Conservation (phyloP, 768 basidiomycete genomes). For the Boletellus ananas region DNA sequence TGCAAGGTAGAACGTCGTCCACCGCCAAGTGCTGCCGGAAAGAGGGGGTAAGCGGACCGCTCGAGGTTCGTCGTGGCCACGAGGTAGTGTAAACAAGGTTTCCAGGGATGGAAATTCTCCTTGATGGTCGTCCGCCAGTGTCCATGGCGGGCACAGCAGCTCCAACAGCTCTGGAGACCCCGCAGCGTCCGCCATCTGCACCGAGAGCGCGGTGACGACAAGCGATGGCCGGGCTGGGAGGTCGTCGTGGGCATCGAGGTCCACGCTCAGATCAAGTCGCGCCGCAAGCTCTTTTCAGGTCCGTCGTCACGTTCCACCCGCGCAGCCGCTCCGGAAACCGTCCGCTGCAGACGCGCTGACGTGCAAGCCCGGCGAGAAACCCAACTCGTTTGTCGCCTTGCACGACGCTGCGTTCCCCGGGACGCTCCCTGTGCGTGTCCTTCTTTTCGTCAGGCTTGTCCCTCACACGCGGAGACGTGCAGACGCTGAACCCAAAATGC, state of each 20-base stretch:
- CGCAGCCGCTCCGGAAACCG: no score
- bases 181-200: neutral
- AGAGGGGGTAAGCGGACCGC: neutral
- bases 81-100: no score
- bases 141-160: slow-evolving; percentile 15
- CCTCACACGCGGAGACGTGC: neutral
- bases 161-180: slow-evolving; percentile 16
- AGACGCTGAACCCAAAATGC: slow-evolving; percentile 55
- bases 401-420: slow-evolving; percentile 94
- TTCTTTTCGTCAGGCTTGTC: neutral
- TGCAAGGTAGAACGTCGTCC: neutral
- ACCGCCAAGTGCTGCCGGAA: neutral
- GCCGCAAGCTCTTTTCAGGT: slow-evolving; percentile 86
- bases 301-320: slow-evolving; percentile 14
- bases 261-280: slow-evolving; percentile 89
- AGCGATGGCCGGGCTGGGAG: slow-evolving; percentile 81
- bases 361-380: slow-evolving; percentile 43
- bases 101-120: slow-evolving; percentile 14
- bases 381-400: slow-evolving; percentile 70
- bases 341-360: slow-evolving; percentile 37
- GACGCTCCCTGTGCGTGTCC: slow-evolving; percentile 71
- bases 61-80: neutral
- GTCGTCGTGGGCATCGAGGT: slow-evolving; percentile 93
- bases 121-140: slow-evolving; percentile 21
- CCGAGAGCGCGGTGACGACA: slow-evolving; percentile 21